Base-by-base conservation (phyloP, 306 rosid genomes). In the Rosa chinensis region DNA sequence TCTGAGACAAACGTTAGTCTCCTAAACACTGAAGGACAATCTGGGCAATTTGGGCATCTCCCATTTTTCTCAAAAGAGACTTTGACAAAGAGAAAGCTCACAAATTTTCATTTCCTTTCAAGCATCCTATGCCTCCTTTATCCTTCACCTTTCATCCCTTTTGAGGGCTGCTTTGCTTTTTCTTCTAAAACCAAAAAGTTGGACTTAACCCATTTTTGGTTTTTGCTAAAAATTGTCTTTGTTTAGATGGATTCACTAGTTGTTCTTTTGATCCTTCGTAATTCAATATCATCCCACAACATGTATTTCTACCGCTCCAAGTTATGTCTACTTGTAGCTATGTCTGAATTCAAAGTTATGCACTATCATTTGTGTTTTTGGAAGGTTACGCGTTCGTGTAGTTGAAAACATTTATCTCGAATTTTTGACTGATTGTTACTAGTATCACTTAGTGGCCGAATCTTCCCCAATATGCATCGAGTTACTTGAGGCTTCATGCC, bases 1-100 rank as follows among this genome's bases (percentile, higher is more conserved):
- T 93, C 99, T 90, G 17, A 84, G 97, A 93, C 98, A 96, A 93
- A 91, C 92, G 91, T 89, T 86, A 86, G 88, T 91, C 83, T 80
- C 79, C 80, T 79, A 74, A 86, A 67, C 81, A 77, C 93, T 88
- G 79, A 83, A 89, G 89, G 97, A 93, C 97, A 93, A 87, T 87
- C 70, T 81, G 83, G 96, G 99, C 76, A 91, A 89, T 87, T 79
- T 63, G n/a, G 69, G 44, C 21, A 35, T 84, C 55, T 63, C 48
- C 47, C 25, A 39, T 59, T 77, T 81, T 76, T 77, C 50, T 80
- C 85, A 74, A 82, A 90, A 74, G 91, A 66, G 79, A 76, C 82
- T 94, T 86, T 77, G 94, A 89, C 94, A 91, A 91, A 82, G 89
- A 79, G 92, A 87, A 87, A 87, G 82, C 94, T 92, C 94, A 86